phyloP scores from a whole-genome alignment of 495 filamentous ascomycete species.

The Mytilinidion resinicola region DNA sequence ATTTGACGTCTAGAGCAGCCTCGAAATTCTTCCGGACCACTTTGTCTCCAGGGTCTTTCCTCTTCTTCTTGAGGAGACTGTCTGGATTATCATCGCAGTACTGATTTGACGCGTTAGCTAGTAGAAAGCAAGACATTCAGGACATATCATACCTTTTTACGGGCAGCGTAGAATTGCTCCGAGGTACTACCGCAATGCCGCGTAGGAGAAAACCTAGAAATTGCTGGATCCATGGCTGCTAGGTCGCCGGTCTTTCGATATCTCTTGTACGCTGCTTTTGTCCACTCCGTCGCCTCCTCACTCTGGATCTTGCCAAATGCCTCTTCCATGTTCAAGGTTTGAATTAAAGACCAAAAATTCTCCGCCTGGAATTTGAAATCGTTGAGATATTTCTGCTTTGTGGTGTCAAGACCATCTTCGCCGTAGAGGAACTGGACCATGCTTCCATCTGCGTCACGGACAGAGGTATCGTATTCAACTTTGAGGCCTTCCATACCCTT shows the following conservation, averaged over 20 bases:
- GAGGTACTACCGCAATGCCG: constrained; percentile 79
- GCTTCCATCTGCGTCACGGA: constrained; percentile 87
- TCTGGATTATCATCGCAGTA: constrained; percentile 76
- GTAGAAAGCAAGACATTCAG: background rate
- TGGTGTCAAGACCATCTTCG: constrained; percentile 91
- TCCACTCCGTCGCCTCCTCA: constrained; percentile 50
- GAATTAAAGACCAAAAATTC: constrained; percentile 58
- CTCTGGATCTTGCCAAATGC: constrained; percentile 44
- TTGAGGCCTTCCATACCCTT: constrained; percentile 97
- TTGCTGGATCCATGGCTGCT: constrained; percentile 68
- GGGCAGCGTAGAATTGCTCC: constrained; percentile 62
- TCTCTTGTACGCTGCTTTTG: constrained; percentile 75
- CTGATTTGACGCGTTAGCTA: constrained; percentile 25
- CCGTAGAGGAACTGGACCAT: constrained; percentile 95
- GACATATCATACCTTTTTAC: constrained; percentile 15
- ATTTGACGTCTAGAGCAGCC: constrained; percentile 80
- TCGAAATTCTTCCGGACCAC: constrained; percentile 71
- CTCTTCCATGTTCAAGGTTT: constrained; percentile 46
- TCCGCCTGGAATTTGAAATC: constrained; percentile 86
- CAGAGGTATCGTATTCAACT: constrained; percentile 88
- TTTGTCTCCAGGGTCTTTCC: constrained; percentile 48
- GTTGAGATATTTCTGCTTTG: constrained; percentile 84
- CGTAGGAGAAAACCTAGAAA: constrained; percentile 65
- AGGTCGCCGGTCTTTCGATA: constrained; percentile 62
- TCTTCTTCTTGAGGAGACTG: constrained; percentile 70